phyloP scores from a whole-genome alignment of 2,329 filamentous ascomycete genomes.

The Neoscytalidium dimidiatum region DNA sequence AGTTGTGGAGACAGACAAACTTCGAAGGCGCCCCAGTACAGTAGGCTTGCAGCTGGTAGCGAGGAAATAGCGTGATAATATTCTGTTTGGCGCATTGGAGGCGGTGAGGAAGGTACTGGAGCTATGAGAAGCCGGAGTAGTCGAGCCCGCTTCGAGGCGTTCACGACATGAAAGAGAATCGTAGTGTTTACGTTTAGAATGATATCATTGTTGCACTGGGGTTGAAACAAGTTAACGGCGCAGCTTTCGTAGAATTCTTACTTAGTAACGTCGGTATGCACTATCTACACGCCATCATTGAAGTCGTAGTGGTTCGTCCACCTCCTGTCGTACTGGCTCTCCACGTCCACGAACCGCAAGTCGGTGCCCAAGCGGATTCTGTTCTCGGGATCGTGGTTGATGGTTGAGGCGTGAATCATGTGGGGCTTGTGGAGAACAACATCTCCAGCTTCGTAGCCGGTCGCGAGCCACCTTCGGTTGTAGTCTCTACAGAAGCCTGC shows the following conservation, averaged over 20 bases:
- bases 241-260: no score
- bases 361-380: slow-evolving; percentile 59
- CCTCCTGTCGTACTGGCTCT: slow-evolving; percentile 50
- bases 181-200: no score
- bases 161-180: neutral
- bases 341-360: slow-evolving; percentile 56
- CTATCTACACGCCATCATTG: neutral
- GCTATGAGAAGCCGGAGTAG: slow-evolving; percentile 3
- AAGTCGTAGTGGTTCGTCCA: slow-evolving; percentile 9
- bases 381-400: slow-evolving; percentile 55
- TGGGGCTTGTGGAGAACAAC: slow-evolving; percentile 49
- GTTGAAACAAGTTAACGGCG: no score
- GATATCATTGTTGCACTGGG: no score
- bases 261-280: no score
- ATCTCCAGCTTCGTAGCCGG: slow-evolving; percentile 53
- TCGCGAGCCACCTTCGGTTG: slow-evolving; percentile 47
- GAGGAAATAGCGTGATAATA: neutral
- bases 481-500: slow-evolving; percentile 33
- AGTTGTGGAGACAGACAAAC: slow-evolving; percentile 21
- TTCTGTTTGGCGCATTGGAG: neutral
- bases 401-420: slow-evolving; percentile 50
- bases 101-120: slow-evolving; percentile 23
- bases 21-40: slow-evolving; percentile 27
- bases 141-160: neutral
- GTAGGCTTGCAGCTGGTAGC: slow-evolving; percentile 27